phyloP scores from a whole-genome alignment of 2,329 filamentous ascomycete genomes.

The Pseudogymnoascus sp. region DNA sequence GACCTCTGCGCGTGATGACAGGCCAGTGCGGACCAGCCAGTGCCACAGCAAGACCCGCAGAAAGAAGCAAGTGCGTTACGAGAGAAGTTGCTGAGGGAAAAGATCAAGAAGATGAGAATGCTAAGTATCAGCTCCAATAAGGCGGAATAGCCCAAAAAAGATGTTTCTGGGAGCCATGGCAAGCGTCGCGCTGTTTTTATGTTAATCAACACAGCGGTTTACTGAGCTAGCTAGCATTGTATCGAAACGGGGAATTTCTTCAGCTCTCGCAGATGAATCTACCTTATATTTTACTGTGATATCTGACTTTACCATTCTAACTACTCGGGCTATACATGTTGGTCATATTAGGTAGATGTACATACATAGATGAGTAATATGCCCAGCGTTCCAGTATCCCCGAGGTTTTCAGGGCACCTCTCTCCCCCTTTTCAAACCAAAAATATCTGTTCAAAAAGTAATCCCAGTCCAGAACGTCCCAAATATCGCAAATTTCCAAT shows the following conservation, averaged over 20 bases:
- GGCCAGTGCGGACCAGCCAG: not conserved
- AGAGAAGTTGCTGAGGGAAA: conserved; percentile 44
- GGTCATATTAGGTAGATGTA: too few species aligned
- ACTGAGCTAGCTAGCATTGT: not conserved
- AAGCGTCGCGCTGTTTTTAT: not conserved
- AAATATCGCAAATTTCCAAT: not conserved
- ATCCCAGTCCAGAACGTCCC: not conserved
- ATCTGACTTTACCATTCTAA: not conserved
- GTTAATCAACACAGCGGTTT: not conserved
- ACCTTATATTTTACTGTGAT: not conserved
- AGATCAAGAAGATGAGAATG: conserved; percentile 48
- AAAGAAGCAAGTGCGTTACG: conserved; percentile 38
- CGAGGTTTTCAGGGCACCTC: too few species aligned
- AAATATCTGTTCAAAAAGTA: too few species aligned
- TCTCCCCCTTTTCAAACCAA: too few species aligned
- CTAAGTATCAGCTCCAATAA: conserved; percentile 32
- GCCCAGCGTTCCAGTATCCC: too few species aligned
- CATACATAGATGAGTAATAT: too few species aligned
- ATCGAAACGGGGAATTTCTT: not conserved
- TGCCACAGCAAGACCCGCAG: conserved; percentile 28
- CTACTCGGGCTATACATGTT: not conserved
- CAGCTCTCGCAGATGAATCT: not conserved
- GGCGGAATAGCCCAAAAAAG: not conserved
- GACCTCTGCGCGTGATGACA: conserved; percentile 4
- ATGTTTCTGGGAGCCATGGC: not conserved